Evolutionary conservation across 805 yeast species (phyloP).

Genomic region (Cyberlindnera sargentensis): DNA sequence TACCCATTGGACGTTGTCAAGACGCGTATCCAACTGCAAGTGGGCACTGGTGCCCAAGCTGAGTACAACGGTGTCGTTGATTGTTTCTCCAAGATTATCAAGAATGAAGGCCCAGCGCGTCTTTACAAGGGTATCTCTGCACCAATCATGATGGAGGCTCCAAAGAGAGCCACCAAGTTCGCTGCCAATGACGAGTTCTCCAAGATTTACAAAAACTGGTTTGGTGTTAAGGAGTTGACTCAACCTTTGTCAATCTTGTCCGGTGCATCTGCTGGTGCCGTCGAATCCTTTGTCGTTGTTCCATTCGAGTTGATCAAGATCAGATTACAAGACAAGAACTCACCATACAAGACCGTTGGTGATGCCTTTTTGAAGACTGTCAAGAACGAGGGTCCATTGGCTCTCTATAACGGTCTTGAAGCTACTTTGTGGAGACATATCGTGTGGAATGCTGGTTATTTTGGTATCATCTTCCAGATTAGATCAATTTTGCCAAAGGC

Average conservation of each 20-base stretch:
- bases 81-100: constrained; percentile 75
- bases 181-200: constrained; percentile 98
- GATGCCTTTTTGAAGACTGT: constrained; percentile 75
- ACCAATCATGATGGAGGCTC: constrained; percentile 98
- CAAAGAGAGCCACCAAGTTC: constrained; percentile 97
- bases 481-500: constrained; percentile 76
- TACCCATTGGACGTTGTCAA: constrained; percentile 96
- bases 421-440: constrained; percentile 97
- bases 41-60: constrained; percentile 36
- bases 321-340: constrained; percentile 82
- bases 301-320: constrained; percentile 96
- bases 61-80: constrained; percentile 81
- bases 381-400: constrained; percentile 67
- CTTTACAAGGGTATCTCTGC: constrained; percentile 92
- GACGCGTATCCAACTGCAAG: constrained; percentile 90
- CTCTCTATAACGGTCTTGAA: constrained; percentile 91
- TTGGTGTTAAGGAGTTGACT: constrained; percentile 62
- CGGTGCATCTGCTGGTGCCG: constrained; percentile 98
- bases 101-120: constrained; percentile 76
- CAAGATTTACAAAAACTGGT: constrained; percentile 62
- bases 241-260: constrained; percentile 84
- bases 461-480: constrained; percentile 89
- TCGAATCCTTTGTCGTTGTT: constrained; percentile 93
- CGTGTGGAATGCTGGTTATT: constrained; percentile 96
- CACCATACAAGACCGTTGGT: constrained; percentile 75